phyloP scores from a whole-genome alignment of 768 basidiomycete species.

The Boletus reticulatus region DNA sequence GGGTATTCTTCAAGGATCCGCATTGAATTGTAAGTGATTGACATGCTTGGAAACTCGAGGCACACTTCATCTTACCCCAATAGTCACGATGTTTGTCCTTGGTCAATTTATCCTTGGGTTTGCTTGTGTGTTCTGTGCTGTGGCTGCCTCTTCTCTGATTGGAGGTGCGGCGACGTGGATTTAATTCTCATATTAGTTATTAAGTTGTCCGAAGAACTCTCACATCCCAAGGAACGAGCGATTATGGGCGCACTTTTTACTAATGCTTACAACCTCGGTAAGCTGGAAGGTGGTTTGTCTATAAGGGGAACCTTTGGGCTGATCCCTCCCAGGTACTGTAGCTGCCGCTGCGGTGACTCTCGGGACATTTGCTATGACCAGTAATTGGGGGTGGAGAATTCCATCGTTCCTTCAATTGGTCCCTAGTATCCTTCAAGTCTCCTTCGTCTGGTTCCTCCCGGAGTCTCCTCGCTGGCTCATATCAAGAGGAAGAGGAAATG shows the following conservation, averaged over 20 bases:
- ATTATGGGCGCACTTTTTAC: slow-evolving; percentile 13
- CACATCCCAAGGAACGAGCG: slow-evolving; percentile 23
- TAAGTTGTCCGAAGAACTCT: slow-evolving; percentile 11
- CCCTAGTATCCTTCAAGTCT: slow-evolving; percentile 52
- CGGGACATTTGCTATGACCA: slow-evolving; percentile 58
- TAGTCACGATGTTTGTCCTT: not conserved
- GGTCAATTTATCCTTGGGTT: slow-evolving; percentile 1
- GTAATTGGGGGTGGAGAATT: slow-evolving; percentile 69
- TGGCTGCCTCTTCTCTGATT: slow-evolving; percentile 19
- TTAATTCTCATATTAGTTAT: no score
- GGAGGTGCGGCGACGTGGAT: slow-evolving; percentile 12
- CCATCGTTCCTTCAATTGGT: slow-evolving; percentile 55
- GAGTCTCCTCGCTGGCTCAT: slow-evolving; percentile 69
- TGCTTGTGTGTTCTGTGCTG: not conserved
- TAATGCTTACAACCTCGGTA: slow-evolving; percentile 10
- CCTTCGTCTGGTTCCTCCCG: slow-evolving; percentile 56
- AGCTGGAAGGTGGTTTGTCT: not conserved
- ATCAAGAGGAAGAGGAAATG: slow-evolving; percentile 49
- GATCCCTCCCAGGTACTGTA: slow-evolving; percentile 13
- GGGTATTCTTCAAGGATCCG: slow-evolving; percentile 6
- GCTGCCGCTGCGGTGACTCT: slow-evolving; percentile 53
- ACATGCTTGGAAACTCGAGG: no score
- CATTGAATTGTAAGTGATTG: slow-evolving; percentile 6
- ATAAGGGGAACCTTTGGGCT: not conserved
- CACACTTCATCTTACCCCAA: not conserved